These are phyloP conservation scores for Jasminum sambac DNA, from an alignment of 257 asterid genomes.

Conservation along the genomic window DNA sequence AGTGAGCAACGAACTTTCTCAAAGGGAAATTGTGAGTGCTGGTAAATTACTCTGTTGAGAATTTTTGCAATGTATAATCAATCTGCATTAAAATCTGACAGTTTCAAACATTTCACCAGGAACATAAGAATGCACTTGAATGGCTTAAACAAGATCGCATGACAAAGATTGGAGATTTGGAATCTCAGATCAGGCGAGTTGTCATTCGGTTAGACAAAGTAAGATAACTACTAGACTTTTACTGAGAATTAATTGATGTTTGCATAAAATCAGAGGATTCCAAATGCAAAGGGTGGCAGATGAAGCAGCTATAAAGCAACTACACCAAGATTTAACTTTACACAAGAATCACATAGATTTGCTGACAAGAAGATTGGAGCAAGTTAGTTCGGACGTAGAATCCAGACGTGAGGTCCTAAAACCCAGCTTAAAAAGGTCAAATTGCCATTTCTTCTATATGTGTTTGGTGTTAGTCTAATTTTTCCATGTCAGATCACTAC, in stretches of 20 bases:
- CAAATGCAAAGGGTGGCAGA: slow-evolving; percentile 28
- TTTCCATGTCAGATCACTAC: slow-evolving; percentile 30
- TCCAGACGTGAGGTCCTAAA: slow-evolving; percentile 32
- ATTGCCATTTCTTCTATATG: neutral
- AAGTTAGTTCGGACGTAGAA: slow-evolving; percentile 37
- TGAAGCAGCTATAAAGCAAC: slow-evolving; percentile 30
- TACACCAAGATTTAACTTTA: slow-evolving; percentile 29
- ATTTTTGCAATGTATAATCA: neutral
- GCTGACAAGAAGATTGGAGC: slow-evolving; percentile 30
- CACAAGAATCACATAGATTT: slow-evolving; percentile 35
- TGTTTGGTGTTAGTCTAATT: neutral
- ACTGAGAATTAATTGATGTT: slow-evolving; percentile 15
- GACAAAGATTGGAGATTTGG: slow-evolving; percentile 29
- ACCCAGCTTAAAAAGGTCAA: neutral
- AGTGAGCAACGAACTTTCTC: slow-evolving; percentile 23
- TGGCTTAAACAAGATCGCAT: slow-evolving; percentile 31
- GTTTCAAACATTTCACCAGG: slow-evolving; percentile 22
- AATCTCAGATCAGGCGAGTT: slow-evolving; percentile 36
- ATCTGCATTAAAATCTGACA: neutral
- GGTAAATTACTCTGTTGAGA: neutral
- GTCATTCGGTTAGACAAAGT: neutral
- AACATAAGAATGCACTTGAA: slow-evolving; percentile 25
- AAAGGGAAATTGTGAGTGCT: slow-evolving; percentile 36
- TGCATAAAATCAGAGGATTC: slow-evolving; percentile 24
- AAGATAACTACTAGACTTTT: neutral